Conservation (phyloP, 768 basidiomycete genomes). For the Epithele typhae region DNA sequence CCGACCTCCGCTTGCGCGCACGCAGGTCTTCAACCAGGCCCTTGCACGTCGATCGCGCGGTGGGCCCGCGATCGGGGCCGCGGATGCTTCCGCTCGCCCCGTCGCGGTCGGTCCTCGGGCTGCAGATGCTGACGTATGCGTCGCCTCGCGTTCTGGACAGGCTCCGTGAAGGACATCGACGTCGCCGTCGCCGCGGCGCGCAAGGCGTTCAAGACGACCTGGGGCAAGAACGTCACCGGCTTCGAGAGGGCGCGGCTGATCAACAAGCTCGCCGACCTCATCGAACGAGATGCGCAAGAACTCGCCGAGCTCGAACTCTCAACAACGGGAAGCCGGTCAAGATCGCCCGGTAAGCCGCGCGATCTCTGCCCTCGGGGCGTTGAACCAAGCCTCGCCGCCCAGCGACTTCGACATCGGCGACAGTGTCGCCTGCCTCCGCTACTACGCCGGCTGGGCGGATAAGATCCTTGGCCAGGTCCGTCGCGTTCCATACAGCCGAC, state of each 20-base stretch:
- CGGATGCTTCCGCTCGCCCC: too few species aligned
- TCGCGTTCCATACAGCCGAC: conserved; percentile 2
- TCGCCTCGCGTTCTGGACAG: conserved; percentile 19
- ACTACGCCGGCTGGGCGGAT: conserved; percentile 96
- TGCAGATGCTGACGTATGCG: too few species aligned
- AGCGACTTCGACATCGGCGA: conserved; percentile 84
- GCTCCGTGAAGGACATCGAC: conserved; percentile 75
- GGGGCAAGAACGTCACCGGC: conserved; percentile 88
- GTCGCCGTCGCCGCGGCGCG: conserved; percentile 80
- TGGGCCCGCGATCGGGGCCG: too few species aligned
- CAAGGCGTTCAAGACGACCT: conserved; percentile 76
- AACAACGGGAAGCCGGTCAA: conserved; percentile 92
- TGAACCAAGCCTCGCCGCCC: neutral
- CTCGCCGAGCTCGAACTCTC: conserved; percentile 81
- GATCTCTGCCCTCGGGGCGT: conserved; percentile 9
- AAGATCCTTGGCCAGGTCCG: conserved; percentile 84
- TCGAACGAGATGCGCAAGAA: conserved; percentile 78
- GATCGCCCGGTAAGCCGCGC: conserved; percentile 42
- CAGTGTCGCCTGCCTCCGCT: conserved; percentile 71
- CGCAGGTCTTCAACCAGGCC: neutral
- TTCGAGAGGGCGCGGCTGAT: conserved; percentile 77
- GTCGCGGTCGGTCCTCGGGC: too few species aligned
- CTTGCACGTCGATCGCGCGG: neutral
- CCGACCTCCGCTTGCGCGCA: neutral
- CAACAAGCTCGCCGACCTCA: conserved; percentile 84